A percentile compares a stretch with the other conserved stretches of the same genome.
These are phyloP conservation scores for Aspergillus haitiensis DNA, from an alignment of 495 filamentous ascomycete genomes.

Conservation along the genomic window DNA sequence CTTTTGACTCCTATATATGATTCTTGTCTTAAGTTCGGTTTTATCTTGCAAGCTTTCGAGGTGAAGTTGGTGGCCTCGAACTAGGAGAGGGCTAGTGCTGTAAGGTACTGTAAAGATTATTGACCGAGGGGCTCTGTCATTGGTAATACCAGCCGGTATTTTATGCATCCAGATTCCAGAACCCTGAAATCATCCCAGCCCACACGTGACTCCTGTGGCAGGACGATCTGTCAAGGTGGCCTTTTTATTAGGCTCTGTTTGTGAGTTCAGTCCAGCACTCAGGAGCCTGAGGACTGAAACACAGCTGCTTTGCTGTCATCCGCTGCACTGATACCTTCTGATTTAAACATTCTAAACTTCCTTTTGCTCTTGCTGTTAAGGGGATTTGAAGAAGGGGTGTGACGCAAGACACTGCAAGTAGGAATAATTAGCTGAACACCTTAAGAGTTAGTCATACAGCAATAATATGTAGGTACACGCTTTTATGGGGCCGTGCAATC, in stretches of 20 bases:
- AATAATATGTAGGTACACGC: too few relatives aligned
- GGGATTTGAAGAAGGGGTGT: background rate
- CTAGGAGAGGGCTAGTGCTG: background rate
- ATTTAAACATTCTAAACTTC: too few relatives aligned
- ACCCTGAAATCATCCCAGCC: constrained; percentile 1
- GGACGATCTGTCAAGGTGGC: constrained; percentile 24
- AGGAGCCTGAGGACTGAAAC: background rate
- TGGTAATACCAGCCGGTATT: constrained; percentile 18
- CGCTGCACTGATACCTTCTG: too few relatives aligned
- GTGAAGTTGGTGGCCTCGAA: background rate
- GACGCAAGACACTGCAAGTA: too few relatives aligned
- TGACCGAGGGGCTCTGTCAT: background rate
- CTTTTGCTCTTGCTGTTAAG: background rate
- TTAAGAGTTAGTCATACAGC: too few relatives aligned
- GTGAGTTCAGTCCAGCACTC: background rate
- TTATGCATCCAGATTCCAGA: constrained; percentile 23
- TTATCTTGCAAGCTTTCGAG: background rate
- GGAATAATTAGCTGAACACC: too few relatives aligned
- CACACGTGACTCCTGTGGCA: constrained; percentile 23
- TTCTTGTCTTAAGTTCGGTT: background rate
- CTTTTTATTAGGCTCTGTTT: constrained; percentile 11
- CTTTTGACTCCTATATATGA: too few relatives aligned
- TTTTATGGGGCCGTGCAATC: too few relatives aligned
- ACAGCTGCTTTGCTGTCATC: too few relatives aligned
- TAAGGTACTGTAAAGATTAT: constrained; percentile 8